phyloP scores from a whole-genome alignment of 441 rosid species.

The Gossypium trilobum region DNA sequence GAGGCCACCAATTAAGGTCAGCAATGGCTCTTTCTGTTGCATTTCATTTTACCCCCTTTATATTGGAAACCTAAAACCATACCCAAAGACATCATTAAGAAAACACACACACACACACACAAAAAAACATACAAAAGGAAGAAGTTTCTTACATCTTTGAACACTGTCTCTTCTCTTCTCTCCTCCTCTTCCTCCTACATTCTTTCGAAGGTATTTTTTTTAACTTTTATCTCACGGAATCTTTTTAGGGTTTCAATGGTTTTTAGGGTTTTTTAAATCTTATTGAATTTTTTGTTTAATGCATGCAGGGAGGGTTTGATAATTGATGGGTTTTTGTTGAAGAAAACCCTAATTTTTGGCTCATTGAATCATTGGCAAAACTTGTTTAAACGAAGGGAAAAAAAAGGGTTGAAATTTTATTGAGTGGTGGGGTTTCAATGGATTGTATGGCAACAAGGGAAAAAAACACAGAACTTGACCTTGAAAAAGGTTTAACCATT shows the following conservation, averaged over 20 bases:
- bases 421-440: background rate
- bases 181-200: constrained; percentile 1
- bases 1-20: background rate
- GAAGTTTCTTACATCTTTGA: background rate
- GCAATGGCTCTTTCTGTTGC: constrained; percentile 16
- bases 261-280: background rate
- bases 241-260: constrained; percentile 13
- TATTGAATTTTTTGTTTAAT: background rate
- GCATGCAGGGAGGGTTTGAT: constrained; percentile 23
- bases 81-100: no score
- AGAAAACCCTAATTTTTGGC: background rate
- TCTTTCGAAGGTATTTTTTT: constrained; percentile 19
- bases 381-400: background rate
- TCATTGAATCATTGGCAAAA: constrained; percentile 6
- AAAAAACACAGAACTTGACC: constrained; percentile 46
- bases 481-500: constrained; percentile 43
- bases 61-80: background rate
- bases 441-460: constrained; percentile 15
- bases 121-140: background rate
- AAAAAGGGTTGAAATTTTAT: no score
- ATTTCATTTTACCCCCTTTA: background rate
- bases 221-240: background rate
- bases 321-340: constrained; percentile 2
- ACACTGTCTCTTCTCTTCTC: background rate
- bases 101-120: no score